These are phyloP conservation scores for Aspergillus avenaceus DNA, from an alignment of 495 filamentous ascomycete species.

Conservation along the genomic window DNA sequence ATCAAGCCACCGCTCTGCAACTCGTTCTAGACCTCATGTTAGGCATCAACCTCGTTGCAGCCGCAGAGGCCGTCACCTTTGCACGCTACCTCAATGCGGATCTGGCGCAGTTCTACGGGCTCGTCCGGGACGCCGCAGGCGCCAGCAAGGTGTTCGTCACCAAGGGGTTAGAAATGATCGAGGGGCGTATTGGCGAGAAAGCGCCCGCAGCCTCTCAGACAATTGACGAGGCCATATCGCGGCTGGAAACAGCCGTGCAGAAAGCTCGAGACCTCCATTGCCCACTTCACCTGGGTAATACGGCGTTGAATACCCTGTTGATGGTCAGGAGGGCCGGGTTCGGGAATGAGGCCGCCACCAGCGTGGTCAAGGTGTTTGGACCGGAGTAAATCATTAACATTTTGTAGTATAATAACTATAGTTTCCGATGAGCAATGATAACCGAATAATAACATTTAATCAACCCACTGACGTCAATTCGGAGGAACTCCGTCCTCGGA, in stretches of 20 bases:
- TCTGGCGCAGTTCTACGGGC: constrained; percentile 57
- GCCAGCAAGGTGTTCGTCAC: constrained; percentile 57
- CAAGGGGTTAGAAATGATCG: constrained; percentile 52
- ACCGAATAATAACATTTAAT: background rate
- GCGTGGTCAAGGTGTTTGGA: constrained; percentile 35
- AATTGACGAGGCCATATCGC: constrained; percentile 52
- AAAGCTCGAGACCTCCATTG: constrained; percentile 51
- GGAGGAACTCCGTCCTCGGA: constrained; percentile 17
- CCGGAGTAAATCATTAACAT: constrained; percentile 3
- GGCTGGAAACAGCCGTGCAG: constrained; percentile 57
- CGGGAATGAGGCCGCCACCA: constrained; percentile 27
- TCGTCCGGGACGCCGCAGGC: constrained; percentile 69
- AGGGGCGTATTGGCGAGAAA: constrained; percentile 26
- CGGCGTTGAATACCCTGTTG: constrained; percentile 35
- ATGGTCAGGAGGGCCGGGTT: constrained; percentile 30
- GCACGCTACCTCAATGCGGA: constrained; percentile 60
- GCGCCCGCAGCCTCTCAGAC: constrained; percentile 28
- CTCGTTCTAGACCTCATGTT: constrained; percentile 58
- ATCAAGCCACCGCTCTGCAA: constrained; percentile 33
- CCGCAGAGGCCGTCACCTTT: constrained; percentile 64
- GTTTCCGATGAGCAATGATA: background rate
- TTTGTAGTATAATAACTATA: background rate
- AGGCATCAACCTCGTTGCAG: constrained; percentile 61
- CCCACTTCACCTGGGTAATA: constrained; percentile 40
- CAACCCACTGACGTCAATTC: constrained; percentile 8